These are phyloP conservation scores for Poterioochromonas sp. DNA, from an alignment of 352 stramenopile genomes.

Conservation along the genomic window DNA sequence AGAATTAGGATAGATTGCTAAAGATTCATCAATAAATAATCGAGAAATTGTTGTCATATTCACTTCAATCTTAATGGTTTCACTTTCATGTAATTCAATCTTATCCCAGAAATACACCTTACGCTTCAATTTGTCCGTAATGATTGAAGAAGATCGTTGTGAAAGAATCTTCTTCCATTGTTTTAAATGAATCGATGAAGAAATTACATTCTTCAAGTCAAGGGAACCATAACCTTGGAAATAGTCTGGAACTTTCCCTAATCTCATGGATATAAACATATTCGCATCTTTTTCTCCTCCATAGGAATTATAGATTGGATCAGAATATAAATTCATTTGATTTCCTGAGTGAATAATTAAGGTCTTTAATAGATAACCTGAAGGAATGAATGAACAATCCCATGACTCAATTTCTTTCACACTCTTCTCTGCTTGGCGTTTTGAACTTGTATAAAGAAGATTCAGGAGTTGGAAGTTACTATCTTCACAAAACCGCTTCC, in stretches of 20 bases:
- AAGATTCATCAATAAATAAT: not conserved
- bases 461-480: too few relatives aligned
- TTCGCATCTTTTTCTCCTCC: not conserved
- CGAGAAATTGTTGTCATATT: not conserved
- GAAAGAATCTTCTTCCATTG: not conserved
- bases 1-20: not conserved
- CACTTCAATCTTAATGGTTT: not conserved
- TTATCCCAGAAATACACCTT: not conserved
- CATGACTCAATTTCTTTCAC: too few relatives aligned
- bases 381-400: constrained; percentile 42
- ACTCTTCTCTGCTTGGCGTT: not conserved
- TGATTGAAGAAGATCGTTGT: not conserved
- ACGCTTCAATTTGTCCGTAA: not conserved
- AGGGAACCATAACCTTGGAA: constrained; percentile 3
- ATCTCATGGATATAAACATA: not conserved
- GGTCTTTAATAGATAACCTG: constrained; percentile 60
- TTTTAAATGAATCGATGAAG: too few relatives aligned
- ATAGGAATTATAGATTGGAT: constrained; percentile 6
- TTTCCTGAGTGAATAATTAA: constrained; percentile 60
- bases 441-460: not conserved
- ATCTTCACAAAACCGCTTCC: not conserved
- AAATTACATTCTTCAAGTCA: not conserved
- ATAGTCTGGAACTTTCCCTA: not conserved
- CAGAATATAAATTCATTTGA: not conserved
- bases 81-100: not conserved